Evolutionary conservation across 257 asterid species (phyloP), one percentile per base, ranked within the genome.

Genomic region (Avicennia marina): DNA sequence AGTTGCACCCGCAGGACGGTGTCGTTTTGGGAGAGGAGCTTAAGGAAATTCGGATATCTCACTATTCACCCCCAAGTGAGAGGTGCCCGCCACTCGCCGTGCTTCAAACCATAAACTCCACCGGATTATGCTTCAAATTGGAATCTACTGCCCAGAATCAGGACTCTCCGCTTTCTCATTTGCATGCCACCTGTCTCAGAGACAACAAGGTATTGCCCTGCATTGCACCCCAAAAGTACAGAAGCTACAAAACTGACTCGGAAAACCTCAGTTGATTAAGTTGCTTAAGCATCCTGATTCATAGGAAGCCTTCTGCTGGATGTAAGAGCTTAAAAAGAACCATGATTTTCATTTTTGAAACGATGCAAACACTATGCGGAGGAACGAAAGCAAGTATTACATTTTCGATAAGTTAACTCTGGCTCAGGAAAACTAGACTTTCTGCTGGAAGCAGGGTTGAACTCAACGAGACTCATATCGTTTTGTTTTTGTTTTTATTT

Each of bases 61-160:
- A 85, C 63, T 85, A 65, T 62, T 83, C 96, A 6, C 75, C 76
- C 39, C 74, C 98, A 22, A 91, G 98, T 48, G 96, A 85, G 78
- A 68, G 98, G 71, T 88, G 98, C 66, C 90, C 95, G 44, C 96
- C 98, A 26, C 77, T 91, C 24, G 93, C 98, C 3, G 96, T 91
- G 74, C 84, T 91, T 33, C 94, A 76, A 58, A 88, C 96, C 0
- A 47, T 85, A 16, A 69, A 65, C 48, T 58, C 77, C 62, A 53
- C 73, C 50, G 85, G 85, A 60, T 43, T 73, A 43, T 77, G 89
- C 88, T 86, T 89, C 94, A 88, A 85, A 78, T 21, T 91, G 96
- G 95, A 89, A 78, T 75, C 86, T 56, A 32, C 80, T 33, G 80
- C 34, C 58, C 64, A 59, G 76, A 60, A 60, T 62, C 86, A 63